Base-by-base conservation (phyloP, 441 rosid species). In the Corymbia citriodora region DNA sequence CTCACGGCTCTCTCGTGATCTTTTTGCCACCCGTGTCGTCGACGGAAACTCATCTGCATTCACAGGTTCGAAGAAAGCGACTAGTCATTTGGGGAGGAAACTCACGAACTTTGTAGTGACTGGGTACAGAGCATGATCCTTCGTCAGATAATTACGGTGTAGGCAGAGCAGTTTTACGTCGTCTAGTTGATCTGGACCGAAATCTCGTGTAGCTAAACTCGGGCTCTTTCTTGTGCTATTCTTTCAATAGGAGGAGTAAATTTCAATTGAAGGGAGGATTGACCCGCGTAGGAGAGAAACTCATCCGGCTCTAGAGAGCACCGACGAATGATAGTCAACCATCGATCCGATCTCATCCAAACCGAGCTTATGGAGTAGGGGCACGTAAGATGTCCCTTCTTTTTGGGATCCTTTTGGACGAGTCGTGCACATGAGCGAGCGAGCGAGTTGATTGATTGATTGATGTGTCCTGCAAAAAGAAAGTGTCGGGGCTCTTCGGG, bases 241-340 rank as follows among this genome's bases (percentile, higher is more conserved):
- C 45, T 40, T 40, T 40, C 45, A 40, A 40, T 40, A 40, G 1
- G 5, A 40, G 45, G 45, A 40, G 45, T 40, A 40, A 5, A 40
- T 40, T 40, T 40, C 5, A 40, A 59, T 59, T 8, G 6, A 45
- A 45, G 52, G 18, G 85, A 0, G 0, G 3, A 6, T 12, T 45
- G 18, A 12, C 18, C 2, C 6, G 1, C 1, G n/a, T 10, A 4
- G 45, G 23, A 19, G 1, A 68, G 81, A 19, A 7, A 7, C 17
- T 40, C 1, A 25, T 40, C 29, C 1, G 17, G 25, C n/a, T 4
- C 15, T 40, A 4, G 6, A 74, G 83, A 21, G 10, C 21, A 49
- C 11, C 7, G 9, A 40, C 1, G 25, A 40, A 74, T 21, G 85
- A 74, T 12, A 1, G 23, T 23, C 82, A 3, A 36, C 19, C 29